Percentiles rank a stretch among this genome's conserved stretches.
phyloP scores from a whole-genome alignment of 2,329 filamentous ascomycete species.

The Botrytis fabae region DNA sequence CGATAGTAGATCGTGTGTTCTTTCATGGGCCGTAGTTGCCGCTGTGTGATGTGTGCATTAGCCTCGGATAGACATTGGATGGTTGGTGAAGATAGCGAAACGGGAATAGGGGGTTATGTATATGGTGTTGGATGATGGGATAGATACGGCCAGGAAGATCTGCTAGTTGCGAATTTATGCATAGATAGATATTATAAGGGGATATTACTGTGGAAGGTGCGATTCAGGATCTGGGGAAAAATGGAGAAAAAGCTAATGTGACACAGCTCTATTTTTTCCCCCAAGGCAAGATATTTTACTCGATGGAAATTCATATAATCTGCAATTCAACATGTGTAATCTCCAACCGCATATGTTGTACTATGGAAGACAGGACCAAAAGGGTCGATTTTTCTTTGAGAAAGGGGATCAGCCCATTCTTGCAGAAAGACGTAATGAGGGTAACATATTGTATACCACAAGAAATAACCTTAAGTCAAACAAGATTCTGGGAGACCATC shows the following conservation, averaged over 20 bases:
- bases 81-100: neutral
- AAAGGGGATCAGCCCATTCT: neutral
- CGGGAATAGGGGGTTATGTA: neutral
- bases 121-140: neutral
- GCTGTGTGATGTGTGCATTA: neutral
- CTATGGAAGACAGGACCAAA: neutral
- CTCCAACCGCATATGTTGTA: neutral
- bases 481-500: neutral
- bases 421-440: neutral
- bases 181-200: neutral
- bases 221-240: neutral
- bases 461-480: slow-evolving; percentile 6
- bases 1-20: neutral
- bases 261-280: neutral
- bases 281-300: neutral
- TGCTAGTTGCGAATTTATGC: neutral
- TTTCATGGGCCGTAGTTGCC: neutral
- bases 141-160: neutral
- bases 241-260: neutral
- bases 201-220: neutral
- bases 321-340: neutral
- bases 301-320: neutral
- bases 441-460: neutral
- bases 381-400: neutral
- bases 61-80: neutral